A percentile compares a stretch with the other conserved stretches of the same genome.
These are phyloP conservation scores for Salix viminalis DNA, from an alignment of 345 rosid species.

Conservation along the genomic window DNA sequence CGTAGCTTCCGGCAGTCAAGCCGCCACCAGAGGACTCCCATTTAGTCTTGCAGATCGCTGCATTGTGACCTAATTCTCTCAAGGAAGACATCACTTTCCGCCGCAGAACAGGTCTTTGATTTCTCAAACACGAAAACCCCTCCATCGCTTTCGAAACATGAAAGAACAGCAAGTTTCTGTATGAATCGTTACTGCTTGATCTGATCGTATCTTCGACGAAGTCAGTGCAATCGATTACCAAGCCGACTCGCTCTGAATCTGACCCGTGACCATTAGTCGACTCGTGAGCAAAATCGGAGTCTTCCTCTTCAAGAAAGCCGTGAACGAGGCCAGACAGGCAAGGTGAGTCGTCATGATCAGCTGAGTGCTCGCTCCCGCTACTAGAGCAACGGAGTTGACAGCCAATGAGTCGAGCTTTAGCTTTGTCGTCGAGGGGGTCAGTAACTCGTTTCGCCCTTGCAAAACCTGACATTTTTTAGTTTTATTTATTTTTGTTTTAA, in stretches of 20 bases:
- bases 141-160: conserved; percentile 52
- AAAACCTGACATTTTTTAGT: conserved; percentile 24
- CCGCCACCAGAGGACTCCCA: conserved; percentile 67
- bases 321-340: conserved; percentile 78
- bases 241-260: conserved; percentile 40
- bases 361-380: conserved; percentile 87
- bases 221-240: conserved; percentile 29
- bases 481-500: too few species aligned
- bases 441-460: conserved; percentile 50
- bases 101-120: conserved; percentile 33
- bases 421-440: conserved; percentile 56
- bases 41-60: conserved; percentile 79
- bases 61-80: conserved; percentile 70
- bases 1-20: conserved; percentile 60
- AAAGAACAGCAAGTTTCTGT: conserved; percentile 32
- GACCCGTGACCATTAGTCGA: conserved; percentile 27
- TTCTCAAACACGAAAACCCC: conserved; percentile 29
- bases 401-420: conserved; percentile 55
- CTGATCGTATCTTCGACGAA: conserved; percentile 26
- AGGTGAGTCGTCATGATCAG: conserved; percentile 48
- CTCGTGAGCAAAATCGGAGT: conserved; percentile 1
- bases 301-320: conserved; percentile 57
- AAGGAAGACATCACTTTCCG: conserved; percentile 60
- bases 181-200: conserved; percentile 33
- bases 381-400: conserved; percentile 39